Conservation (phyloP, 2,329 filamentous ascomycete species). For the Beauveria australis region DNA sequence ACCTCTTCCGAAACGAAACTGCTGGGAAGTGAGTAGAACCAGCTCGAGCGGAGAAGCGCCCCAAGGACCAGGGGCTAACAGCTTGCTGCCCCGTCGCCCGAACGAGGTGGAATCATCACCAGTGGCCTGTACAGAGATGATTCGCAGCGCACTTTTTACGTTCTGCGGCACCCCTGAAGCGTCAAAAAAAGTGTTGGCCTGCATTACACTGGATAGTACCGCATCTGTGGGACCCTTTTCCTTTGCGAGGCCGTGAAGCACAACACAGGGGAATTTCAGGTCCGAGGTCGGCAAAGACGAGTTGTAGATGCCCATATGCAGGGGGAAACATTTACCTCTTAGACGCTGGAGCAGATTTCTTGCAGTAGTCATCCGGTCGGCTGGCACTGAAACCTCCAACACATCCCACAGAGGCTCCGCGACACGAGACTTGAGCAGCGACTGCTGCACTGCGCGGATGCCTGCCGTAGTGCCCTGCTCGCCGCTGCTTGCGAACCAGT, state of each 20-base stretch:
- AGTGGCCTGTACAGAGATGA: background rate
- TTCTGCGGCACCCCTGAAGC: background rate
- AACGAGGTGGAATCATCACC: background rate
- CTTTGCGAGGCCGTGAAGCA: background rate
- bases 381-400: background rate
- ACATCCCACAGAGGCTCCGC: background rate
- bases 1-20: background rate
- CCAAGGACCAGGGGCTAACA: background rate
- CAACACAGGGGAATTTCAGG: background rate
- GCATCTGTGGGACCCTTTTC: background rate
- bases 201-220: background rate
- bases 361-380: background rate
- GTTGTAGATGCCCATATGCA: background rate
- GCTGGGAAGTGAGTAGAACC: background rate
- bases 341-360: background rate
- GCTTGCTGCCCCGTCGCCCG: background rate
- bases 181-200: background rate
- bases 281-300: background rate
- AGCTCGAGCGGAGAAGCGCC: conserved; percentile 3
- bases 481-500: conserved; percentile 3
- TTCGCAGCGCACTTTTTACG: background rate
- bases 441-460: background rate
- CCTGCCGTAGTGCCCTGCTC: background rate
- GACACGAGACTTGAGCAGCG: background rate
- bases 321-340: background rate